Evolutionary conservation across 257 asterid genomes (phyloP).

Genomic region (Nicotiana paniculata): DNA sequence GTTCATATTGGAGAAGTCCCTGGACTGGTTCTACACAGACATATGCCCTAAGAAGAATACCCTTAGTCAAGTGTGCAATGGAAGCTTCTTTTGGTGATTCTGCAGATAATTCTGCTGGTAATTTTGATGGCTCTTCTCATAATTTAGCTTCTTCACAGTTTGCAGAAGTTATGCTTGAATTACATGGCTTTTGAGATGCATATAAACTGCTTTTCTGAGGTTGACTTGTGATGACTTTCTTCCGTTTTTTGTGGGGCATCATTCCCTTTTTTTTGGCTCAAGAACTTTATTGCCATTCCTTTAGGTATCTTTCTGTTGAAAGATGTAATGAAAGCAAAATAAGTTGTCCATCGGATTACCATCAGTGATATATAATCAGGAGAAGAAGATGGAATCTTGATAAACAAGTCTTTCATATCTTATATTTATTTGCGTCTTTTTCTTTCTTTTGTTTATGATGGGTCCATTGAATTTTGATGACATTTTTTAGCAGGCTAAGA

Average conservation of each 20-base stretch:
- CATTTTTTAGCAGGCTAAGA: background rate
- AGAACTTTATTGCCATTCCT: background rate
- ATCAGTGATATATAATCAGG: background rate
- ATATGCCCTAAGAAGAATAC: constrained; percentile 19
- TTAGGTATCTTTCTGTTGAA: background rate
- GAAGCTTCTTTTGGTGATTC: constrained; percentile 79
- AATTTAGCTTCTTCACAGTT: background rate
- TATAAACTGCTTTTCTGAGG: background rate
- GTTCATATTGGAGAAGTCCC: constrained; percentile 28
- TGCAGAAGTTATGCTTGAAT: background rate
- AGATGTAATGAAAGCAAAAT: background rate
- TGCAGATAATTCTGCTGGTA: constrained; percentile 59
- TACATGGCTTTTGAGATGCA: background rate
- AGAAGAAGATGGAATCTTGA: background rate
- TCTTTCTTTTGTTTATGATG: background rate
- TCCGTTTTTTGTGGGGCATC: background rate
- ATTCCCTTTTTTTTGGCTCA: background rate
- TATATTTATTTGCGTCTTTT: background rate
- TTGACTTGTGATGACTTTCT: background rate
- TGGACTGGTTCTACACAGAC: constrained; percentile 33
- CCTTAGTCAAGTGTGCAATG: constrained; percentile 59
- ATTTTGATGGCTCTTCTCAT: background rate
- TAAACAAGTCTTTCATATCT: background rate
- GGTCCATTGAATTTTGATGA: background rate
- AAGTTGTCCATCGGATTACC: background rate